Base-by-base conservation (phyloP, 257 asterid species). In the Plantago ovata region DNA sequence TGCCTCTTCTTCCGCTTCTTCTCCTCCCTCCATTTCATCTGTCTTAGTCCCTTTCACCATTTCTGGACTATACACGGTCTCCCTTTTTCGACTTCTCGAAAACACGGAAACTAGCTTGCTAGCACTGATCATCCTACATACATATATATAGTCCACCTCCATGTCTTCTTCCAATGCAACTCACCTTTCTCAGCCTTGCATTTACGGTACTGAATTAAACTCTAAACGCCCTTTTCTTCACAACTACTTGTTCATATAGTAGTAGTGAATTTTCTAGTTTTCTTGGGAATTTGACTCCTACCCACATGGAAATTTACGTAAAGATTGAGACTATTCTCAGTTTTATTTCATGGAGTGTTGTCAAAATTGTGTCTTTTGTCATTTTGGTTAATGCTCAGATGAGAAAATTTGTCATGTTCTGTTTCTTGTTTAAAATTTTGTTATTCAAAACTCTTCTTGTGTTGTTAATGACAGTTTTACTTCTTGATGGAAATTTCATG, bases 181-280 rank as follows among this genome's bases (percentile, higher is more conserved):
- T 70, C 96, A 83, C 46, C 75, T 86, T 68, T 77, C 97, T 20
- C 98, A 84, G 65, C 95, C 94, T 40, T 86, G 89, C 64, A 82
- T 86, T 73, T 84, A 82, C 75, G 97, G 96, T 89, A 75, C 18
- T 62, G n/a, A n/a, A n/a, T n/a, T n/a, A n/a, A n/a, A n/a, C n/a
- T n/a, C 62, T 24, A 52, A 4, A 2, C 50, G 5, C 1, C 1
- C 19, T 49, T 40, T 22, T 50, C 24, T 21, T 19, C 10, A 45
- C 13, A 21, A 46, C 5, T 16, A 9, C 13, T 18, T 45, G n/a
- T 45, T 15, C 9, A 42, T 13, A 19, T 28, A 48, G 14, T 10
- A 48, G 1, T 49, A 10, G 4, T 10, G 12, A 12, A 5, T 1
- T 11, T 49, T 12, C 28, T 13, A 20, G 61, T 28, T 1, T 18